Conservation (phyloP, 2,329 filamentous ascomycete genomes). For the Fusarium phyllophilum region DNA sequence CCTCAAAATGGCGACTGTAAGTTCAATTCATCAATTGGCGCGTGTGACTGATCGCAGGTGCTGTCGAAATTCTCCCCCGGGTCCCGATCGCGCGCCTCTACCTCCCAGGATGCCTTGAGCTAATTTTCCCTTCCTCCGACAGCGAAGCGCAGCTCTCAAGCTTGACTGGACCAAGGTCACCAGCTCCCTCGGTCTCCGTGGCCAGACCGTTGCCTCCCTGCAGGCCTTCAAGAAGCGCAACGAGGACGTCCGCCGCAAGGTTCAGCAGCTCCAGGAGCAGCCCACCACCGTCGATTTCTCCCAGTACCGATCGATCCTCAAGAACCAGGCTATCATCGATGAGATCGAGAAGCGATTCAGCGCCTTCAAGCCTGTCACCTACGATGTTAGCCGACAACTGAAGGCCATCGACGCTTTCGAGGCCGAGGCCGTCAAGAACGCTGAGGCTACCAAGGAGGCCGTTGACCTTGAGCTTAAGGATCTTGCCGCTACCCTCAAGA, state of each 20-base stretch:
- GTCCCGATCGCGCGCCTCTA: conserved; percentile 25
- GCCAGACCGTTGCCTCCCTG: conserved; percentile 90
- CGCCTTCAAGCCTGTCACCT: conserved; percentile 89
- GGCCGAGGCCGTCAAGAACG: conserved; percentile 95
- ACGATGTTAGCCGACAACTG: conserved; percentile 92
- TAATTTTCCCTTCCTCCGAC: conserved; percentile 61
- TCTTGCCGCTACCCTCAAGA: conserved; percentile 92
- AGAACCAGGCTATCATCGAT: conserved; percentile 95
- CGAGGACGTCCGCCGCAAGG: conserved; percentile 96
- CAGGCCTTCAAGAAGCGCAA: conserved; percentile 99
- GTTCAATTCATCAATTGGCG: conserved; percentile 54
- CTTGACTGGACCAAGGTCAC: conserved; percentile 98
- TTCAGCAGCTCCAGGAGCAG: conserved; percentile 84
- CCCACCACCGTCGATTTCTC: conserved; percentile 90
- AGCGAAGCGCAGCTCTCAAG: conserved; percentile 99
- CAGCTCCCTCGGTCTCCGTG: conserved; percentile 93
- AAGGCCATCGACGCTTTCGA: conserved; percentile 99
- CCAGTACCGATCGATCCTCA: conserved; percentile 89
- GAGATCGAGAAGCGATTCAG: conserved; percentile 98
- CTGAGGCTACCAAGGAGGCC: conserved; percentile 94
- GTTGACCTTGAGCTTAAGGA: conserved; percentile 96
- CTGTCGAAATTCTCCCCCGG: conserved; percentile 19
- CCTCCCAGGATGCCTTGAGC: conserved; percentile 54
- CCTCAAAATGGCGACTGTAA: conserved; percentile 76
- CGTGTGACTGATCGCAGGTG: conserved; percentile 30